phyloP scores from a whole-genome alignment of 306 rosid genomes.

The Glycine soja region DNA sequence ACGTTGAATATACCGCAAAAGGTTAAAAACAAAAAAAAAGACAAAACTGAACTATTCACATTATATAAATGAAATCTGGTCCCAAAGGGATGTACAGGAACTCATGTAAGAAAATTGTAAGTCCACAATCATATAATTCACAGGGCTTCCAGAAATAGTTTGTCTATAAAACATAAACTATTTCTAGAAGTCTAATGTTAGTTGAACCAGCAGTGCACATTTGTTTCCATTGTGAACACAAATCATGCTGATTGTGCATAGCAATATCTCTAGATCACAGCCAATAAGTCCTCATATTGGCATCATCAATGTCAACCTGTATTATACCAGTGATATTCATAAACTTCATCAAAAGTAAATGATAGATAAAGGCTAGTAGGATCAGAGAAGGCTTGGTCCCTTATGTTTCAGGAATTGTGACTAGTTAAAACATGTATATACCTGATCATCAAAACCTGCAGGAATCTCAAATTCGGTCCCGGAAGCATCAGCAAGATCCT shows the following conservation, averaged over 20 bases:
- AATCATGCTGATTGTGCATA: neutral
- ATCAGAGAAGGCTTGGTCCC: slow-evolving; percentile 27
- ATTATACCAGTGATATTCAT: neutral
- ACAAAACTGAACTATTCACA: slow-evolving; percentile 54
- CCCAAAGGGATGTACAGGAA: slow-evolving; percentile 43
- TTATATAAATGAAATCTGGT: slow-evolving; percentile 45
- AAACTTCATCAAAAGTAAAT: slow-evolving; percentile 2
- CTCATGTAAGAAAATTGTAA: slow-evolving; percentile 42
- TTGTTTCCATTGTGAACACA: neutral
- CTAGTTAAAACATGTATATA: slow-evolving; percentile 43
- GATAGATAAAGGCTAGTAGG: no score
- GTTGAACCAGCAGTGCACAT: slow-evolving; percentile 50
- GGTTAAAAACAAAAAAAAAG: neutral
- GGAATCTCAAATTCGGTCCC: slow-evolving; percentile 76
- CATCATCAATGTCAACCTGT: slow-evolving; percentile 68
- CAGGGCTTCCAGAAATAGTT: slow-evolving; percentile 50
- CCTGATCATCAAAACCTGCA: slow-evolving; percentile 71
- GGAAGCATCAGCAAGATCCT: slow-evolving; percentile 67
- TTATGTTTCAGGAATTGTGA: slow-evolving; percentile 9
- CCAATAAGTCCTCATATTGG: slow-evolving; percentile 67
- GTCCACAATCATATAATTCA: slow-evolving; percentile 50
- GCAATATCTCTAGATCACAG: slow-evolving; percentile 48
- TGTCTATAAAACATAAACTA: slow-evolving; percentile 59
- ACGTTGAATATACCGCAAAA: neutral
- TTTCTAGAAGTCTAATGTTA: slow-evolving; percentile 54